Percentiles rank a stretch among this genome's conserved stretches.
phyloP scores from a whole-genome alignment of 371 early-diverging fungal genomes.

The Lichtheimia ornata region DNA sequence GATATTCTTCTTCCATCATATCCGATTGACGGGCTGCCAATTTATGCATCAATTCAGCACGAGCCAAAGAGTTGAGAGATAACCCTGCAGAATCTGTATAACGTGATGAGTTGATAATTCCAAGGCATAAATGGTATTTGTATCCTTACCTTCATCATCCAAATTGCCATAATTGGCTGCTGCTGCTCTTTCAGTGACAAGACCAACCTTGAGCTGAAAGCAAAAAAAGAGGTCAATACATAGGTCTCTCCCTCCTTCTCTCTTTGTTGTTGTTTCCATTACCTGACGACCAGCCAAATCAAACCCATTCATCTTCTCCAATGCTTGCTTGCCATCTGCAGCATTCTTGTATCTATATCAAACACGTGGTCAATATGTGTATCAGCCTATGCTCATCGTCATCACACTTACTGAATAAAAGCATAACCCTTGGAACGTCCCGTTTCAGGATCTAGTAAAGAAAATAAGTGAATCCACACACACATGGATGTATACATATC shows the following conservation, averaged over 20 bases:
- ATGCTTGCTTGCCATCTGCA: slow-evolving; percentile 80
- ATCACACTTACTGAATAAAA: slow-evolving; percentile 73
- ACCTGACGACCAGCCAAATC: slow-evolving; percentile 76
- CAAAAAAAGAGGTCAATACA: background rate
- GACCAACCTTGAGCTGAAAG: slow-evolving; percentile 76
- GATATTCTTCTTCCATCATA: slow-evolving; percentile 17
- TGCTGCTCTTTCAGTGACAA: slow-evolving; percentile 71
- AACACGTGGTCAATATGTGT: background rate
- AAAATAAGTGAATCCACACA: background rate
- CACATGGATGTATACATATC: background rate
- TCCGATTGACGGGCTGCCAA: slow-evolving; percentile 61
- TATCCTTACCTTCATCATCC: slow-evolving; percentile 56
- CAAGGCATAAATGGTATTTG: background rate
- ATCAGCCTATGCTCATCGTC: background rate
- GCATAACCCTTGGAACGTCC: slow-evolving; percentile 89
- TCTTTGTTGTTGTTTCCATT: slow-evolving; percentile 8
- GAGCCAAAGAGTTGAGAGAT: slow-evolving; percentile 71
- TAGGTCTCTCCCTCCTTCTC: background rate
- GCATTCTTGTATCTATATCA: slow-evolving; percentile 64
- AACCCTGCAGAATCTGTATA: slow-evolving; percentile 60
- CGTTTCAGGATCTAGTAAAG: slow-evolving; percentile 65
- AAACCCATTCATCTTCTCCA: slow-evolving; percentile 86
- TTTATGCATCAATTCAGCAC: slow-evolving; percentile 88
- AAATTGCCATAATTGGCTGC: slow-evolving; percentile 37
- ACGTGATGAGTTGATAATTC: background rate